These are phyloP conservation scores for Pythium biforme DNA, from an alignment of 352 stramenopile genomes.

Conservation along the genomic window DNA sequence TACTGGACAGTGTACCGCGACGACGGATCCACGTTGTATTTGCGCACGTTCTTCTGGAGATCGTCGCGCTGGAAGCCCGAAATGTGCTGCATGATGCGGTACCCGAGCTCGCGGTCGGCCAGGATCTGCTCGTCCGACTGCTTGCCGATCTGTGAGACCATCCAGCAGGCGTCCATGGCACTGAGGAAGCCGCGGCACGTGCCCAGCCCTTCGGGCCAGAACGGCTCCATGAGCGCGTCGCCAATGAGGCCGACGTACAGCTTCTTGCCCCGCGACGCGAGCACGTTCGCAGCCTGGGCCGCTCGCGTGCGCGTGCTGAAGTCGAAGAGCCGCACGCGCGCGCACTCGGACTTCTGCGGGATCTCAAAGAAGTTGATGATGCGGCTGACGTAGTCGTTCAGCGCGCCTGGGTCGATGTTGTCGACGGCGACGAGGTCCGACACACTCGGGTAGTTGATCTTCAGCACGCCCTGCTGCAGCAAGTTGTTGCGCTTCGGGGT, in stretches of 20 bases:
- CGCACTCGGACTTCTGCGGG: conserved; percentile 62
- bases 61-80: conserved; percentile 71
- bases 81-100: conserved; percentile 74
- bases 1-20: conserved; percentile 81
- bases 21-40: conserved; percentile 76
- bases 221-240: conserved; percentile 81
- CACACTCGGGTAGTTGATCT: conserved; percentile 62
- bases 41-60: conserved; percentile 80
- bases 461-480: conserved; percentile 69
- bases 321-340: conserved; percentile 77
- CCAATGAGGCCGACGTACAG: conserved; percentile 78
- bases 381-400: conserved; percentile 67
- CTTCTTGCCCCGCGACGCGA: conserved; percentile 68
- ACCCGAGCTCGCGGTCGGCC: conserved; percentile 72
- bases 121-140: conserved; percentile 72
- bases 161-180: conserved; percentile 74
- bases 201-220: conserved; percentile 83
- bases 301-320: conserved; percentile 78
- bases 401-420: conserved; percentile 58
- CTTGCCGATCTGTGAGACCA: conserved; percentile 70
- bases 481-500: conserved; percentile 77
- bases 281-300: conserved; percentile 68
- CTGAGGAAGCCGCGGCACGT: conserved; percentile 82
- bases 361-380: conserved; percentile 75
- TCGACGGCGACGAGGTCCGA: conserved; percentile 61